phyloP scores from a whole-genome alignment of 805 yeast genomes.

The Saccharomycopsis olivae region DNA sequence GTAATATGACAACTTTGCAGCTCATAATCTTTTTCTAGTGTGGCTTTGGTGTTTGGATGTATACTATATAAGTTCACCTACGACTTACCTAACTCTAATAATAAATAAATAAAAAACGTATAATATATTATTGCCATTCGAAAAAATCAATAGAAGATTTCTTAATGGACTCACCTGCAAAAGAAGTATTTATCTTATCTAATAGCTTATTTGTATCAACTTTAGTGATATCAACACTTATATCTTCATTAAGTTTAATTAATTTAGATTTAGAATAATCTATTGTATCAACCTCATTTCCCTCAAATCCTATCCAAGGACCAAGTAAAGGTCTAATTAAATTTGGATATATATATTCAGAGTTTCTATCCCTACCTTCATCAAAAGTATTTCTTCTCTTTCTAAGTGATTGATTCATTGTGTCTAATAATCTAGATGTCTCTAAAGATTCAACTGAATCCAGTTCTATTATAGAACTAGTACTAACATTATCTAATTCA shows the following conservation, averaged over 20 bases:
- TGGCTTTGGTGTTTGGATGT: too few species aligned
- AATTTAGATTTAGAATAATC: constrained; percentile 19
- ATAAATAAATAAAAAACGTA: too few species aligned
- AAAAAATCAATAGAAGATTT: constrained; percentile 1
- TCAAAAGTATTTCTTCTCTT: constrained; percentile 34
- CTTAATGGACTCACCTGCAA: constrained; percentile 14
- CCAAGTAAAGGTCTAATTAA: constrained; percentile 31
- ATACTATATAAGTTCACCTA: too few species aligned
- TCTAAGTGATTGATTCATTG: constrained; percentile 6
- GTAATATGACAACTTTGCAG: constrained; percentile 46
- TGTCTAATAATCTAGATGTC: constrained; percentile 2
- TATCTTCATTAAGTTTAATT: constrained; percentile 13
- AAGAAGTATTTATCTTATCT: constrained; percentile 12
- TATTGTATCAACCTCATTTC: constrained; percentile 30
- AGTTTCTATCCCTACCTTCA: constrained; percentile 34
- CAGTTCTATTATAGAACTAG: not conserved
- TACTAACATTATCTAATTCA: not conserved
- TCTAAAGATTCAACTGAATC: constrained; percentile 6
- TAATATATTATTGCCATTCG: constrained; percentile 14
- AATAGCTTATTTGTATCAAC: constrained; percentile 7
- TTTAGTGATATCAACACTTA: constrained; percentile 10
- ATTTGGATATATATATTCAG: constrained; percentile 32
- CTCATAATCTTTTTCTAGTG: not conserved
- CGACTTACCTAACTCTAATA: too few species aligned
- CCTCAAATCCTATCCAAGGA: constrained; percentile 39